Evolutionary conservation across 83 land plant species (phyloP), one percentile per base, ranked within the genome.

Genomic region (Diphasiastrum complanatum): DNA sequence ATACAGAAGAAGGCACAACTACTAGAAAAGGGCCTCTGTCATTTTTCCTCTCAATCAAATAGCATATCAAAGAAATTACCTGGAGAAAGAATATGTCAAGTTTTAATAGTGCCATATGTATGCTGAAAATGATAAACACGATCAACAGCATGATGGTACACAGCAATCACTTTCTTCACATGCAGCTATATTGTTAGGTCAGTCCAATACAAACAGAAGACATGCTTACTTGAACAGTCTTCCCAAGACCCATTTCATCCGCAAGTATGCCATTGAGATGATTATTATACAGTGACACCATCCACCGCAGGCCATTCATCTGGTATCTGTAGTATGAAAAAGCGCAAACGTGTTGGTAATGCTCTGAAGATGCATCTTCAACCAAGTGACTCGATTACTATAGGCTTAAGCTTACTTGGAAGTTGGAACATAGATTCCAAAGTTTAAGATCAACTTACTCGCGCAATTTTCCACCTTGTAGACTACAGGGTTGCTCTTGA

Each of bases 241-340:
- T 95, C 3, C 99, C 99, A 47, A 95, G 88, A 36, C 99, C 99
- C 99, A 95, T 95, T 82, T 95, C 99, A 78, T 95, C 99, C 27
- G 99, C 99, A 38, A 95, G 86, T 28, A 95, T 95, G 5, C 99
- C 99, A 81, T 95, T 95, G 71, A 95, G 68, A 64, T 82, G 82
- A 69, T 95, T 95, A 63, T 95, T 95, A 68, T 95, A 95, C 32
- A 95, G 63, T 27, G 99, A 95, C 67, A 89, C 92, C 77, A 95
- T 60, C 99, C 99, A 95, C 28, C 97, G 70, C 35, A 95, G 66
- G 6, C 99, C 99, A 83, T 84, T 95, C 89, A 95, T 79, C 70
- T 95, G 99, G 65, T 95, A 95, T 79, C 99, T 95, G 68, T 24
- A 61, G 6, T 24, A 46, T 41, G 51, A 55, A 61, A 35, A 10